These are phyloP conservation scores for Boechera retrofracta DNA, from an alignment of 345 rosid genomes.

Conservation along the genomic window DNA sequence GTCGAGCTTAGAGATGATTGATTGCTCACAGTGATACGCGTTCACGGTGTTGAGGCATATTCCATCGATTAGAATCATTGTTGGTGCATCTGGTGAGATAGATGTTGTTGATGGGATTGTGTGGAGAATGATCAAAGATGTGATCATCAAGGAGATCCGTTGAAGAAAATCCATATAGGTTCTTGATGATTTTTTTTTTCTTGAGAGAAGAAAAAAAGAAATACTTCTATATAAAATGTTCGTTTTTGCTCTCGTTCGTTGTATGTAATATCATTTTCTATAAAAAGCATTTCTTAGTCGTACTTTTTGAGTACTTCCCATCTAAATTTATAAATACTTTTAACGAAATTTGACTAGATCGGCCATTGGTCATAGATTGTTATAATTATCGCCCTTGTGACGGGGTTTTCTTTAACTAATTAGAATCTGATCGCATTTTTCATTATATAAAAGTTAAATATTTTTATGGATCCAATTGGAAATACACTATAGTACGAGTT, in stretches of 20 bases:
- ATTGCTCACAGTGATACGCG: neutral
- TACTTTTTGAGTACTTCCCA: neutral
- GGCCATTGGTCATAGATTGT: neutral
- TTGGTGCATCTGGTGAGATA: neutral
- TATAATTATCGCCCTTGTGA: neutral
- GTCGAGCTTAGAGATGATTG: slow-evolving; percentile 7
- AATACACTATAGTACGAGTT: too few species aligned
- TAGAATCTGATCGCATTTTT: neutral
- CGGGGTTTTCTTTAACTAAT: neutral
- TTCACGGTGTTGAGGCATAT: slow-evolving; percentile 19
- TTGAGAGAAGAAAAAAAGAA: neutral
- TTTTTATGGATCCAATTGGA: too few species aligned
- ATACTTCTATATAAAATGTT: neutral
- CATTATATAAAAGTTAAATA: neutral
- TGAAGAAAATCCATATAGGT: slow-evolving; percentile 5
- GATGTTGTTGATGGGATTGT: slow-evolving; percentile 13
- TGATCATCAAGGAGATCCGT: neutral
- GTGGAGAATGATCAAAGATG: neutral
- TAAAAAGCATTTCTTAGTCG: neutral
- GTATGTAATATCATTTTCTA: neutral
- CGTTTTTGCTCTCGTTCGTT: too few species aligned
- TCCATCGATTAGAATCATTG: slow-evolving; percentile 22
- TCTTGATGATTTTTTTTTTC: neutral
- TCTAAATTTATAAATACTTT: neutral
- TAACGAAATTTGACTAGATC: neutral